These are phyloP conservation scores for Ophiocordyceps camponoti-saundersi DNA, from an alignment of 2,329 filamentous ascomycete species.

Conservation along the genomic window DNA sequence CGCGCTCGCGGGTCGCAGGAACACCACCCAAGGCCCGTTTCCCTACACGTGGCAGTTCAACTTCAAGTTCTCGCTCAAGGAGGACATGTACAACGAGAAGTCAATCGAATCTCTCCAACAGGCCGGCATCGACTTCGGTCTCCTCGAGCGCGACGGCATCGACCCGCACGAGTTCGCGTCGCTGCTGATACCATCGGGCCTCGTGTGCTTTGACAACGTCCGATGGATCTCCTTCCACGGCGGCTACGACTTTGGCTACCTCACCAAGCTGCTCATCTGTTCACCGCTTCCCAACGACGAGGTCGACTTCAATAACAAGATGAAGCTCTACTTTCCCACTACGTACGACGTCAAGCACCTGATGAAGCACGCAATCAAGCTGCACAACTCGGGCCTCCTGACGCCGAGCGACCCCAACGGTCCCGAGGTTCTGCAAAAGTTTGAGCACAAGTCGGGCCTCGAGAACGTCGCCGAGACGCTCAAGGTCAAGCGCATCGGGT, in stretches of 20 bases:
- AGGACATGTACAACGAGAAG: slow-evolving; percentile 95
- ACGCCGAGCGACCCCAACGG: slow-evolving; percentile 47
- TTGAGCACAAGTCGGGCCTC: slow-evolving; percentile 80
- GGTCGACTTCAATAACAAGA: slow-evolving; percentile 70
- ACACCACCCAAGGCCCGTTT: slow-evolving; percentile 32
- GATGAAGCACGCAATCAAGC: slow-evolving; percentile 71
- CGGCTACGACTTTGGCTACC: slow-evolving; percentile 94
- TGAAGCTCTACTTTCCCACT: slow-evolving; percentile 84
- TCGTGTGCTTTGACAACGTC: slow-evolving; percentile 75
- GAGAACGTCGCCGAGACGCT: slow-evolving; percentile 90
- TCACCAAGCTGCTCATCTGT: slow-evolving; percentile 84
- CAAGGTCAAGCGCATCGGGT: slow-evolving; percentile 74
- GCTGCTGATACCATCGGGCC: slow-evolving; percentile 76
- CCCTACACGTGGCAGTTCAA: slow-evolving; percentile 98
- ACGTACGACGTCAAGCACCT: slow-evolving; percentile 95
- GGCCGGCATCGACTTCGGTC: slow-evolving; percentile 81
- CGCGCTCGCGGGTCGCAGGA: slow-evolving; percentile 19
- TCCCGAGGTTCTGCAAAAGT: slow-evolving; percentile 61
- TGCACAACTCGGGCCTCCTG: slow-evolving; percentile 45
- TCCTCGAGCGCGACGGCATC: slow-evolving; percentile 76
- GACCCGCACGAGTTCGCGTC: slow-evolving; percentile 79
- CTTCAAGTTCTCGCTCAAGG: slow-evolving; percentile 85
- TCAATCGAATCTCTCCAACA: slow-evolving; percentile 83
- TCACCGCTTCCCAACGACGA: slow-evolving; percentile 76
- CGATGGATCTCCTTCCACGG: slow-evolving; percentile 97